phyloP scores from a whole-genome alignment of 495 filamentous ascomycete species.

The Hyaloscypha bicolor region DNA sequence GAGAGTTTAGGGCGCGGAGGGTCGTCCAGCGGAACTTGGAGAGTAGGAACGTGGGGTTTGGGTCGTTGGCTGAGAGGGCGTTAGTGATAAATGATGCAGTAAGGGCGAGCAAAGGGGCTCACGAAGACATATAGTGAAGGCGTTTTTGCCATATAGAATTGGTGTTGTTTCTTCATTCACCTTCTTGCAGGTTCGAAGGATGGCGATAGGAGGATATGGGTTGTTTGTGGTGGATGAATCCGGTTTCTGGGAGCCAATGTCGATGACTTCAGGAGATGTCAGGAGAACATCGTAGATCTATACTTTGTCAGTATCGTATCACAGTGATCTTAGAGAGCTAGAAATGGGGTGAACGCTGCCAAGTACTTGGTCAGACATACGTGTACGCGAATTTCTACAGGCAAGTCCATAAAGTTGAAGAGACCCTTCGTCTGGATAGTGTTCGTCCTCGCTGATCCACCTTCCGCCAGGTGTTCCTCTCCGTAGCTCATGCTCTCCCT shows the following conservation, averaged over 20 bases:
- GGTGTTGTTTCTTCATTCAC: conserved; percentile 37
- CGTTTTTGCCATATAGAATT: conserved; percentile 39
- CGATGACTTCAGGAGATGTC: not conserved
- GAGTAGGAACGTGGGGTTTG: conserved; percentile 23
- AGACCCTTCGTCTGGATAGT: conserved; percentile 10
- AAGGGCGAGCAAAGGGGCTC: not conserved
- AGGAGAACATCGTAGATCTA: not conserved
- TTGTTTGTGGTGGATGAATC: not conserved
- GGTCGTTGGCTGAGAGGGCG: not conserved
- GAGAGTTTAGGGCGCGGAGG: conserved; percentile 12
- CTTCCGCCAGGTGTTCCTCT: not conserved
- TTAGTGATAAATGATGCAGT: conserved; percentile 1
- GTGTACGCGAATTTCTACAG: conserved; percentile 44
- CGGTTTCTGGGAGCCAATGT: not conserved
- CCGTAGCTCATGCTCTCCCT: too few relatives aligned
- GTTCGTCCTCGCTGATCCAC: not conserved
- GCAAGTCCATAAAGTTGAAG: conserved; percentile 42
- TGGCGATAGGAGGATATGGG: not conserved
- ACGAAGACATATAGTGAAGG: conserved; percentile 34
- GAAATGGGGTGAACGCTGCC: conserved; percentile 24
- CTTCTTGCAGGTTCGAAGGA: conserved; percentile 38
- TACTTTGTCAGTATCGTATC: not conserved
- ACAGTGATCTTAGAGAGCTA: not conserved
- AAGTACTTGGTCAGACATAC: conserved; percentile 12
- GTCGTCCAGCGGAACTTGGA: conserved; percentile 33